Conservation (phyloP, 768 basidiomycete species). For the Pholiota conissans region DNA sequence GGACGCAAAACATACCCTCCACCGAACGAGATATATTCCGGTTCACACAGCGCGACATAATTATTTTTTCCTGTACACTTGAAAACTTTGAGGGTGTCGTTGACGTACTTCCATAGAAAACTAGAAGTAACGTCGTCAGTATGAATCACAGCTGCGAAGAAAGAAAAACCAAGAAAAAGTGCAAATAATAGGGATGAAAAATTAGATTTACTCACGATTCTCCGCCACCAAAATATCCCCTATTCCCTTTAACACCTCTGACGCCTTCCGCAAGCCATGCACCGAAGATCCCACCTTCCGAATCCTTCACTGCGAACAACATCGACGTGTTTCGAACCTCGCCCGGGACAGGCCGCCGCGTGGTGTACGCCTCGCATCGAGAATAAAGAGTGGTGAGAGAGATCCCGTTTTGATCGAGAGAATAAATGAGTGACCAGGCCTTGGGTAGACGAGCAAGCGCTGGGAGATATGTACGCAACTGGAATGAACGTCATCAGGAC, state of each 20-base stretch:
- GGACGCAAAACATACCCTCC: slow-evolving; percentile 87
- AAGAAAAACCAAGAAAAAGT: not conserved
- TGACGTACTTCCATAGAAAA: slow-evolving; percentile 73
- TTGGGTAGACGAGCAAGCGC: slow-evolving; percentile 70
- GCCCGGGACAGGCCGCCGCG: slow-evolving; percentile 28
- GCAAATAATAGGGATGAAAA: not conserved
- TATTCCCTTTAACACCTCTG: slow-evolving; percentile 54
- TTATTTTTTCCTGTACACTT: slow-evolving; percentile 88
- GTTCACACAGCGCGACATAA: slow-evolving; percentile 86
- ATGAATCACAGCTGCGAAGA: not conserved
- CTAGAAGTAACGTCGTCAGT: slow-evolving; percentile 34
- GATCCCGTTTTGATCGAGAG: slow-evolving; percentile 93
- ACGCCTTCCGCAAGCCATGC: slow-evolving; percentile 81
- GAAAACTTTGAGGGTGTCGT: slow-evolving; percentile 57
- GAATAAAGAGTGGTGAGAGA: slow-evolving; percentile 87
- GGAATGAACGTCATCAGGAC: not conserved
- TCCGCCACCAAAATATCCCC: slow-evolving; percentile 83
- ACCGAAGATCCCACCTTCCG: slow-evolving; percentile 70
- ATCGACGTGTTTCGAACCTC: slow-evolving; percentile 36
- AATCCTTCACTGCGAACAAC: slow-evolving; percentile 68
- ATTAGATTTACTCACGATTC: slow-evolving; percentile 64
- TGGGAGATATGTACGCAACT: slow-evolving; percentile 76
- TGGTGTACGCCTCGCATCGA: slow-evolving; percentile 46
- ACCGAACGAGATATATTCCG: slow-evolving; percentile 81
- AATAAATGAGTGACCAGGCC: slow-evolving; percentile 81